A percentile compares a stretch with the other conserved stretches of the same genome.
Evolutionary conservation across 2,329 filamentous ascomycete species (phyloP).

Genomic region (Fusarium luffae): DNA sequence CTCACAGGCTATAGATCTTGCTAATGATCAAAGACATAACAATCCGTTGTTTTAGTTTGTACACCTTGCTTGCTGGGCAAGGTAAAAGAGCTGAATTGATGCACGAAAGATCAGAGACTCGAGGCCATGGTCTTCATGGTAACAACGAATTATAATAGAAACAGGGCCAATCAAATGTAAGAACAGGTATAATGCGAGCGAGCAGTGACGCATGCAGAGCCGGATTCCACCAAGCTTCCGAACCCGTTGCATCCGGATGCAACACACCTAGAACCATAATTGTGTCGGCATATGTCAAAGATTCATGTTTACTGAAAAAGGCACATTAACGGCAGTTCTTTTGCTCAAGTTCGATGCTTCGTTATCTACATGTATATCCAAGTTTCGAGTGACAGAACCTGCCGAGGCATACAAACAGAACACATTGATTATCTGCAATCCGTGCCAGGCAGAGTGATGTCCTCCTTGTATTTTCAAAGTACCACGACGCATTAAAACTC

Average conservation of each 20-base stretch:
- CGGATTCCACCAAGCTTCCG: background rate
- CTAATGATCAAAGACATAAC: background rate
- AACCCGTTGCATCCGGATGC: background rate
- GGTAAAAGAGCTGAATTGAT: too few relatives aligned
- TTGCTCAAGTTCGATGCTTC: background rate
- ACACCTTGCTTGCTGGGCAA: too few relatives aligned
- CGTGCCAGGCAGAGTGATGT: background rate
- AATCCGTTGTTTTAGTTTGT: too few relatives aligned
- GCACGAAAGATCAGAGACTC: too few relatives aligned
- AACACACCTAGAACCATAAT: background rate
- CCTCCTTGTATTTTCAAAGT: too few relatives aligned
- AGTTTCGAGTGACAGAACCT: too few relatives aligned
- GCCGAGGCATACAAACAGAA: too few relatives aligned
- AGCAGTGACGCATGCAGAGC: background rate
- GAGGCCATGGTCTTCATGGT: background rate
- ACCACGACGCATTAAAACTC: too few relatives aligned
- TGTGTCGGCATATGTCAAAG: background rate
- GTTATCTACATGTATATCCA: background rate
- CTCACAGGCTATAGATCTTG: background rate
- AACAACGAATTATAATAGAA: accelerated
- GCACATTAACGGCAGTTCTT: accelerated
- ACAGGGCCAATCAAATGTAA: background rate
- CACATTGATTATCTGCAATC: background rate
- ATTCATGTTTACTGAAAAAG: background rate
- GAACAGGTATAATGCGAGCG: accelerated